Percentiles rank a stretch among this genome's conserved stretches.
These are phyloP conservation scores for Annulohypoxylon nitens DNA, from an alignment of 495 filamentous ascomycete species.

Conservation along the genomic window DNA sequence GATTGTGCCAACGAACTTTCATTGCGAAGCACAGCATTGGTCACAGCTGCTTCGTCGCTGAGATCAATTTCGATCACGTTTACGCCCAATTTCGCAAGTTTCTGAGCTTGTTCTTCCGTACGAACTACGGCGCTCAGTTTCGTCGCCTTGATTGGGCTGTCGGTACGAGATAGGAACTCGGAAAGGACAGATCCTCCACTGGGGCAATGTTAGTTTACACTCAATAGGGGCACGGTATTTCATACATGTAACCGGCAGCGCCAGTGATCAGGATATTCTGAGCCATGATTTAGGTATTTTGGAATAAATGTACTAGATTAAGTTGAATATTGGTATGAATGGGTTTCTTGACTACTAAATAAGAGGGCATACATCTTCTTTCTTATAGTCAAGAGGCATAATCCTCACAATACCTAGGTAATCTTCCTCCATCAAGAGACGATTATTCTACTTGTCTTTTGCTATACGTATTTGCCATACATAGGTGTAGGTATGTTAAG, in stretches of 20 bases:
- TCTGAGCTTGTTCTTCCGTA: slow-evolving; percentile 7
- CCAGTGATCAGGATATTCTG: slow-evolving; percentile 18
- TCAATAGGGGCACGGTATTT: neutral
- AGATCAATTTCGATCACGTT: slow-evolving; percentile 18
- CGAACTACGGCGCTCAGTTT: slow-evolving; percentile 8
- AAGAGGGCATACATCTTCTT: neutral
- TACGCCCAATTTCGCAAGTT: slow-evolving; percentile 11
- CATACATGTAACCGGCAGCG: slow-evolving; percentile 23
- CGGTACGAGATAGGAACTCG: slow-evolving; percentile 10
- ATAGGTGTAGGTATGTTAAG: neutral
- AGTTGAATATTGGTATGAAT: neutral
- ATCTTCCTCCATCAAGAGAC: too few species aligned
- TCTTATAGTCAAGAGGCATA: neutral
- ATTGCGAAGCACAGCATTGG: slow-evolving; percentile 1
- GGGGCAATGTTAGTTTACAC: neutral
- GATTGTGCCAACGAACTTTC: neutral
- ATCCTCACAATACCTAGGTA: too few species aligned
- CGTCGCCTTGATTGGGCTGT: neutral
- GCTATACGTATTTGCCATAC: neutral
- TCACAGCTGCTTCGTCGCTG: neutral
- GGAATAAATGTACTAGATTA: neutral
- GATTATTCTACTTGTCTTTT: neutral
- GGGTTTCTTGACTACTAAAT: neutral
- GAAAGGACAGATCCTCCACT: slow-evolving; percentile 18
- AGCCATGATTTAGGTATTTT: slow-evolving; percentile 1